Percentiles rank a stretch among this genome's conserved stretches.
These are phyloP conservation scores for Lagerstroemia speciosa DNA, from an alignment of 345 rosid species.

Conservation along the genomic window DNA sequence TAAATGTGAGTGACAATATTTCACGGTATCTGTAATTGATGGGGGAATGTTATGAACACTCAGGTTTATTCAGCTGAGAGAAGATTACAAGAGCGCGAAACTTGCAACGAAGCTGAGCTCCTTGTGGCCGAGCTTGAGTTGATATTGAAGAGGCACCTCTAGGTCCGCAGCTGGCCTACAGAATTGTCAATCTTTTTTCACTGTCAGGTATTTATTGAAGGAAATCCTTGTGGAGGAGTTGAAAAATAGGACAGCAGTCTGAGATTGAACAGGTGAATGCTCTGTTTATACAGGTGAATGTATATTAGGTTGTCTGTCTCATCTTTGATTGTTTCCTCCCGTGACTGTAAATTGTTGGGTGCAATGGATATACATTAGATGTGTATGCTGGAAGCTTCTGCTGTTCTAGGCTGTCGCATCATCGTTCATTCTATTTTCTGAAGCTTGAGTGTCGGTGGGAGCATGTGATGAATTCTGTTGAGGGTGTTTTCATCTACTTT, in stretches of 20 bases:
- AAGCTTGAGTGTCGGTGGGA: too few species aligned
- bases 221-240: background rate
- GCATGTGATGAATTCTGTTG: too few species aligned
- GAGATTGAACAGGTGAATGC: background rate
- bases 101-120: conserved; percentile 81
- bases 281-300: background rate
- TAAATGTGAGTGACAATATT: background rate
- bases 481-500: too few species aligned
- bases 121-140: conserved; percentile 49
- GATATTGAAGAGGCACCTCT: background rate
- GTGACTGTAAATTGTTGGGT: background rate
- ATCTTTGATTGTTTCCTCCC: background rate
- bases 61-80: conserved; percentile 95
- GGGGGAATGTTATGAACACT: conserved; percentile 4
- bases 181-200: too few species aligned
- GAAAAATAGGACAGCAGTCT: background rate
- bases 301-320: background rate
- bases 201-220: background rate
- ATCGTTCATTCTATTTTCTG: too few species aligned
- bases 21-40: background rate
- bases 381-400: background rate
- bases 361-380: background rate
- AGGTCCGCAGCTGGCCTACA: background rate
- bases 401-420: background rate
- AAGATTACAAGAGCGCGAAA: conserved; percentile 91